Evolutionary conservation across 768 basidiomycete genomes (phyloP).

Genomic region (Lactarius evosmus): DNA sequence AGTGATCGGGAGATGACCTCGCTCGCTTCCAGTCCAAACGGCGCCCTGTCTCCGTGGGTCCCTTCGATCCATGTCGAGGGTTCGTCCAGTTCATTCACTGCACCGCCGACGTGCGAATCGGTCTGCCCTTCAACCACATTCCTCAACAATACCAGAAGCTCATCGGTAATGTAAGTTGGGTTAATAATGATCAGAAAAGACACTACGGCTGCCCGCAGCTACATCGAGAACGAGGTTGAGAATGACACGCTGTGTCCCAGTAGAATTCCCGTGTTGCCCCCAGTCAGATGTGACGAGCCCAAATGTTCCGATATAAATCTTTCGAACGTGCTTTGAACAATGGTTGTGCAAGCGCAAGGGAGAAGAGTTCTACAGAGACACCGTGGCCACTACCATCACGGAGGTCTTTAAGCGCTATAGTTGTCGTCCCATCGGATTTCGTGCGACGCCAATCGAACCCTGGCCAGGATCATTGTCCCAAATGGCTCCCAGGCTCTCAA

Average conservation of each 20-base stretch:
- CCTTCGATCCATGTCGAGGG: too few species aligned
- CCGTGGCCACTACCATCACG: not conserved
- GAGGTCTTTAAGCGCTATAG: not conserved
- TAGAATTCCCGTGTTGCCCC: not conserved
- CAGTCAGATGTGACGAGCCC: not conserved
- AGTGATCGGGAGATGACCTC: too few species aligned
- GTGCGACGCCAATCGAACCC: not conserved
- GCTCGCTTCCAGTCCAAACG: too few species aligned
- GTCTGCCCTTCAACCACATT: not conserved
- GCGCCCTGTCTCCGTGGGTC: too few species aligned
- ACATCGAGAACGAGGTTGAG: not conserved
- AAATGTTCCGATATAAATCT: not conserved
- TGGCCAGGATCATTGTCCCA: not conserved
- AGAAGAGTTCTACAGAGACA: slow-evolving; percentile 5
- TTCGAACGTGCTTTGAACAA: not conserved
- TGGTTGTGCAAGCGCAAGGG: not conserved
- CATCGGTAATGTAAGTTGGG: not conserved
- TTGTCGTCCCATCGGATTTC: not conserved
- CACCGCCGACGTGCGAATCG: not conserved
- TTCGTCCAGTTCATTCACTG: too few species aligned
- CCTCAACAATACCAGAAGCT: not conserved
- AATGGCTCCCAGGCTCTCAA: not conserved
- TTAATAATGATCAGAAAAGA: not conserved
- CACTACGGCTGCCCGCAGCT: not conserved
- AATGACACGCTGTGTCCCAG: not conserved